Base-by-base conservation (phyloP, 805 yeast species). In the Metschnikowia arizonensis region DNA sequence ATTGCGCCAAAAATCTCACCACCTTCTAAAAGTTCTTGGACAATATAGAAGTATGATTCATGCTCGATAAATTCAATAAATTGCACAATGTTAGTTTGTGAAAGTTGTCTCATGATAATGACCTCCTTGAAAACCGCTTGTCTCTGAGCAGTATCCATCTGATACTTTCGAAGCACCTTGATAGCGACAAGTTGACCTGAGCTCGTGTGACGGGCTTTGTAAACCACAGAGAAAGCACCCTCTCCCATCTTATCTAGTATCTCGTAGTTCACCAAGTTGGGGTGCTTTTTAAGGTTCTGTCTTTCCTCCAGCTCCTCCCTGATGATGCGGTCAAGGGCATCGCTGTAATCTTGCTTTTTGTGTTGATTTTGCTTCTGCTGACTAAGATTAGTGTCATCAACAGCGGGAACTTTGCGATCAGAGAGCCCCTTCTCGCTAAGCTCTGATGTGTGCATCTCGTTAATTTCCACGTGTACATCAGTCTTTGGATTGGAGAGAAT, bases 211-310 rank as follows among this genome's bases (percentile, higher is more conserved):
- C 69, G 59, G 0, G 95, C 95, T 59, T 77, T 81, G 68, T 81
- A 87, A 4, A 91, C 98, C 10, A 78, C 75, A 2, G 96, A 87
- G 61, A 91, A 90, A 0, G 97, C 97, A 7, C 98, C 98, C 59
- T 85, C 90, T 0, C 93, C 91, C 14, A 85, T 52, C 17, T 64
- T 52, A 10, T 62, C 57, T 29, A 66, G 39, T 14, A 72, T 55
- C 30, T 58, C 56, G 52, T 62, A 71, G 34, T 62, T 50, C 7
- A 50, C 50, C 44, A 50, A 49, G 19, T 43, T 45, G 5, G 58
- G 56, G 41, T 36, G 42, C 35, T 46, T 46, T 17, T 39, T 36
- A 2, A 34, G 41, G 12, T 33, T 28, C 14, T 28, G 40, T 8
- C 46, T 29, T 33, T 41, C 33, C 11, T 21, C 37, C 25, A 45